These are phyloP conservation scores for Symbiotaphrina buchneri DNA, from an alignment of 495 filamentous ascomycete genomes.

Conservation along the genomic window DNA sequence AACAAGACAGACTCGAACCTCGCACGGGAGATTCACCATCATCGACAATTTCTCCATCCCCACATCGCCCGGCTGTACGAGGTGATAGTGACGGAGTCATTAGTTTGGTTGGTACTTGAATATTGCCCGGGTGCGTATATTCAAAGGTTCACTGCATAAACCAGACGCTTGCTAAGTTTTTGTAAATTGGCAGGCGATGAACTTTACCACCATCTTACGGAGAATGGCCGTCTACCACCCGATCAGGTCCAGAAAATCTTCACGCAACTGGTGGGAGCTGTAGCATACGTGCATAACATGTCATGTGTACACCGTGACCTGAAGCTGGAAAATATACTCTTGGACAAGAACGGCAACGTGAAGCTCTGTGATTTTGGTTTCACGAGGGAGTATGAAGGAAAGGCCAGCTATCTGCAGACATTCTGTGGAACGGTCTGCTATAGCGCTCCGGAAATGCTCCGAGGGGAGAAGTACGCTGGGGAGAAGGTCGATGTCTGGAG, in stretches of 20 bases:
- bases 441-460: constrained; percentile 94
- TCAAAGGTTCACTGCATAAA: neutral
- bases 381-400: constrained; percentile 90
- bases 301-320: constrained; percentile 92
- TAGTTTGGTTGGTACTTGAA: constrained; percentile 93
- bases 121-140: constrained; percentile 67
- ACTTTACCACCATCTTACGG: constrained; percentile 82
- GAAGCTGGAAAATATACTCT: constrained; percentile 89
- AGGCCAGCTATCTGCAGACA: constrained; percentile 84
- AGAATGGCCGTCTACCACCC: constrained; percentile 60
- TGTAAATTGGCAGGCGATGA: constrained; percentile 51
- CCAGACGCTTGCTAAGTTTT: neutral
- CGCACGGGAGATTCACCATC: constrained; percentile 92
- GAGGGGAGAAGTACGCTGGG: constrained; percentile 91
- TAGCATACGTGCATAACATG: constrained; percentile 86
- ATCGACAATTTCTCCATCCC: constrained; percentile 91
- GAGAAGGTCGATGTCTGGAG: constrained; percentile 99
- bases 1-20: constrained; percentile 91
- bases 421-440: constrained; percentile 98
- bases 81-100: constrained; percentile 81
- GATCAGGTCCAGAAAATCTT: constrained; percentile 92
- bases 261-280: constrained; percentile 84
- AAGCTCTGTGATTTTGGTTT: constrained; percentile 99
- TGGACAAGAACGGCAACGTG: constrained; percentile 94
- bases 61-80: constrained; percentile 95